Conservation (phyloP, 2,329 filamentous ascomycete genomes). For the Penicillium sp. region DNA sequence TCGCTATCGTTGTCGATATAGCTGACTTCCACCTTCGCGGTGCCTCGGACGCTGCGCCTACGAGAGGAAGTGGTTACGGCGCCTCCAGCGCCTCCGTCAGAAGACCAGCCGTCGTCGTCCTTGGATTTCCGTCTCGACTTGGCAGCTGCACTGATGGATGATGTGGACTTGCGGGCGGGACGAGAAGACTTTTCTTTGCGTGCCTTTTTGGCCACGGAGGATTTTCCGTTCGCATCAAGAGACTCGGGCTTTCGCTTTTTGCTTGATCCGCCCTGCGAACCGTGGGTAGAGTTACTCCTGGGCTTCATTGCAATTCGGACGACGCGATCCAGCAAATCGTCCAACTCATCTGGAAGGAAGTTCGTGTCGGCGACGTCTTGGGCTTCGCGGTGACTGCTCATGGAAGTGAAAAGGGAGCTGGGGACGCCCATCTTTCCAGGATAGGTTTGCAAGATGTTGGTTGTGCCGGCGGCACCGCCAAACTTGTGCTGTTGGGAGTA, state of each 20-base stretch:
- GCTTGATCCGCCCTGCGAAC: constrained; percentile 18
- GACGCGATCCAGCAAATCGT: constrained; percentile 72
- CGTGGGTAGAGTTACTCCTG: constrained; percentile 37
- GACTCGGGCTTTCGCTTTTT: constrained; percentile 45
- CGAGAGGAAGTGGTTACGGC: constrained; percentile 31
- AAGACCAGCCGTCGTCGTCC: constrained; percentile 40
- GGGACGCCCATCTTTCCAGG: constrained; percentile 79
- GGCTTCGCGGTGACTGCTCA: constrained; percentile 73
- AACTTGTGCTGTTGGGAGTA: constrained; percentile 66
- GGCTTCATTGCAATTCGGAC: constrained; percentile 68
- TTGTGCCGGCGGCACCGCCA: constrained; percentile 36
- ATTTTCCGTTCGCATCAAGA: constrained; percentile 23
- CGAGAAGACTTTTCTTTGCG: constrained; percentile 29
- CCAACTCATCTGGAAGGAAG: constrained; percentile 73
- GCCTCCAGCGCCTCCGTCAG: constrained; percentile 40
- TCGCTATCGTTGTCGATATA: constrained; percentile 46
- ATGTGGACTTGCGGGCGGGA: constrained; percentile 33
- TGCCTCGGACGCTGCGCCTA: constrained; percentile 40
- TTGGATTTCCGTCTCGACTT: constrained; percentile 39
- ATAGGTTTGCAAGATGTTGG: constrained; percentile 70
- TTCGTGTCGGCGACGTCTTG: constrained; percentile 83
- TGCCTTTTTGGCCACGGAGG: constrained; percentile 27
- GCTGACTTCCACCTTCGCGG: constrained; percentile 35
- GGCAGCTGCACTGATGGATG: constrained; percentile 17
- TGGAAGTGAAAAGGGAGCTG: constrained; percentile 69